These are phyloP conservation scores for Pleurotus tuoliensis DNA, from an alignment of 768 basidiomycete species.

Conservation along the genomic window DNA sequence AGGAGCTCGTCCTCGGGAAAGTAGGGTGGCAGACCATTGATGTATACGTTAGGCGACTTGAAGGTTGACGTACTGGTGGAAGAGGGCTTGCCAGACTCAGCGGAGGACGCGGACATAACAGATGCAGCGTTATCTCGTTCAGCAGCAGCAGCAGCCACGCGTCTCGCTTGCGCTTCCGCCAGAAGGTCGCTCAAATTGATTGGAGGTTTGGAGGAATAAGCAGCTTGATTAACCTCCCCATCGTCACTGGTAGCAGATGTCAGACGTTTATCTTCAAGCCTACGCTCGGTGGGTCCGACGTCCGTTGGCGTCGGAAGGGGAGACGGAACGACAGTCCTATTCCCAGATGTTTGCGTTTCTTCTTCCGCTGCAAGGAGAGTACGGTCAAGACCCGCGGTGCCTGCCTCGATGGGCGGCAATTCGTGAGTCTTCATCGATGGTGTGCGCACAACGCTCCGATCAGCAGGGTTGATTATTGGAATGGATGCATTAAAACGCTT, in stretches of 20 bases:
- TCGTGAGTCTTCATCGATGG: slow-evolving; percentile 1
- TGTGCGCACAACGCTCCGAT: slow-evolving; percentile 8
- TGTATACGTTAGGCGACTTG: slow-evolving; percentile 79
- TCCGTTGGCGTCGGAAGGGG: neutral
- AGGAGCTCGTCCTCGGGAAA: slow-evolving; percentile 79
- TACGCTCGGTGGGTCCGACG: neutral
- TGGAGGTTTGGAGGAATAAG: slow-evolving; percentile 3
- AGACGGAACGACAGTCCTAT: neutral
- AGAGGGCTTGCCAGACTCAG: neutral
- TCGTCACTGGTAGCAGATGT: neutral
- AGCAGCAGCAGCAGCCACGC: neutral
- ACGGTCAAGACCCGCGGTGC: neutral
- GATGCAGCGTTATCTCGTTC: neutral
- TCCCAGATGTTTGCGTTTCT: neutral
- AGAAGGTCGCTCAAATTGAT: slow-evolving; percentile 5
- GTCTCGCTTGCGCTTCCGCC: neutral
- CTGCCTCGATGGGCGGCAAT: too few relatives aligned
- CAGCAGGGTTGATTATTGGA: slow-evolving; percentile 20
- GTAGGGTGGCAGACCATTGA: slow-evolving; percentile 83
- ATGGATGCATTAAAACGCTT: slow-evolving; percentile 17
- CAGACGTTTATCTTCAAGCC: neutral
- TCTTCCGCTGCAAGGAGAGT: neutral
- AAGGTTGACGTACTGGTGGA: neutral
- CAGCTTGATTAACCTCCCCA: neutral
- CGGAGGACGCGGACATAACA: neutral